Percentiles rank a stretch among this genome's conserved stretches.
phyloP scores from a whole-genome alignment of 768 basidiomycete genomes.

The Clitopilus hobsonii region DNA sequence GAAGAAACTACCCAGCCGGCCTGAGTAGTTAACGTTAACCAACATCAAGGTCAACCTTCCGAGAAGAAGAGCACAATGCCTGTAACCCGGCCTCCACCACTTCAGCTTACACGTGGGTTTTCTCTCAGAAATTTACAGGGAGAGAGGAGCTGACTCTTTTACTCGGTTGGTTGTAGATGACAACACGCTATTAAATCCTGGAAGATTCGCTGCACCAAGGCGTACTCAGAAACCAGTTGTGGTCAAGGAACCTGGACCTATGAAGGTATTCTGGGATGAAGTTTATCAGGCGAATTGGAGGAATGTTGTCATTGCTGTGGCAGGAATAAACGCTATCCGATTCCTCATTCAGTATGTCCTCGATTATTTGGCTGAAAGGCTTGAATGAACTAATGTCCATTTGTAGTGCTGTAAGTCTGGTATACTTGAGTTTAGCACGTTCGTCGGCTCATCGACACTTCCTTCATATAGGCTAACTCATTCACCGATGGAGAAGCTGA shows the following conservation, averaged over 20 bases:
- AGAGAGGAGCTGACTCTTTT: not conserved
- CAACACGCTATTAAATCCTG: slow-evolving; percentile 26
- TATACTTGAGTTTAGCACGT: not conserved
- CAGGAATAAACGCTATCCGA: slow-evolving; percentile 33
- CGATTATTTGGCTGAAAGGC: not conserved
- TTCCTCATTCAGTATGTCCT: slow-evolving; percentile 28
- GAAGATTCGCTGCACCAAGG: not conserved
- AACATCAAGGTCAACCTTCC: not conserved
- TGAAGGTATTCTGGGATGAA: slow-evolving; percentile 25
- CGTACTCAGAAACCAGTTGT: not conserved
- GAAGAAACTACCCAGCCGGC: slow-evolving; percentile 19
- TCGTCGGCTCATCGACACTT: not conserved
- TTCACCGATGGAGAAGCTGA: not conserved
- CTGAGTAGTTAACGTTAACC: not conserved
- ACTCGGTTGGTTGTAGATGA: slow-evolving; percentile 19
- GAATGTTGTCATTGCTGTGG: slow-evolving; percentile 37
- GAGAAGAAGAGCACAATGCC: not conserved
- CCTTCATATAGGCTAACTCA: not conserved
- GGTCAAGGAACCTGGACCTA: slow-evolving; percentile 13
- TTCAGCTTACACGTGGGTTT: not conserved
- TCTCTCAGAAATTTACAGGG: no score
- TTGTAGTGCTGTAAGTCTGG: slow-evolving; percentile 19
- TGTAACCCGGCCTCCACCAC: slow-evolving; percentile 16
- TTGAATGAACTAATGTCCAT: not conserved
- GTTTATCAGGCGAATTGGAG: slow-evolving; percentile 37